Evolutionary conservation across 305 asterid genomes (phyloP).

Genomic region (Fraxinus albicans): DNA sequence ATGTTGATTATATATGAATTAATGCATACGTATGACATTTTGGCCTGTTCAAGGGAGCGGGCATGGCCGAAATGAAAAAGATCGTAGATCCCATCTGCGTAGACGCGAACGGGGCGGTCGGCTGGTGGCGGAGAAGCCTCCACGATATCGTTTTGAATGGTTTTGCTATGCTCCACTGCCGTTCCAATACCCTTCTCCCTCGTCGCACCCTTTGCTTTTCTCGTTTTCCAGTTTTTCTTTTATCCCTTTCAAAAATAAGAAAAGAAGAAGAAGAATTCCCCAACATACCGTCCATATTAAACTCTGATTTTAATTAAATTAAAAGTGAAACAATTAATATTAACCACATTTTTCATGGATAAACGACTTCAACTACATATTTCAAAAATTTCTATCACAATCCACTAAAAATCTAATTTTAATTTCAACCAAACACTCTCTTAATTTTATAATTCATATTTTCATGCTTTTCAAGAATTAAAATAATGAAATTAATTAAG

Average conservation of each 20-base stretch:
- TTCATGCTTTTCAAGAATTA: neutral
- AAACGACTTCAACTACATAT: too few species aligned
- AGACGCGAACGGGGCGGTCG: conserved; percentile 76
- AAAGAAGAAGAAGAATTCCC: too few species aligned
- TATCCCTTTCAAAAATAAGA: neutral
- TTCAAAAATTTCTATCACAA: too few species aligned
- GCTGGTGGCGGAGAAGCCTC: conserved; percentile 28
- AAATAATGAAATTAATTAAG: neutral
- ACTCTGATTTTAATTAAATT: too few species aligned
- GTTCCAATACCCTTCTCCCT: conserved; percentile 18
- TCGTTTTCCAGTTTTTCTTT: neutral
- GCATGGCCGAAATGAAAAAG: conserved; percentile 96
- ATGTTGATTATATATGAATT: neutral
- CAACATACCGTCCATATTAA: too few species aligned
- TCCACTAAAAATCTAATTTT: too few species aligned
- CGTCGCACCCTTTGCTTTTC: neutral
- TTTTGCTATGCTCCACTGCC: conserved; percentile 37
- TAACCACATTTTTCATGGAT: too few species aligned
- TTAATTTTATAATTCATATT: neutral
- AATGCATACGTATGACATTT: conserved; percentile 45
- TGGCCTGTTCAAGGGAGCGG: conserved; percentile 93
- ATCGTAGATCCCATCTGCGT: conserved; percentile 96
- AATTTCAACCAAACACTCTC: too few species aligned
- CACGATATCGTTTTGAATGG: conserved; percentile 28
- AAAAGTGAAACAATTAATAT: too few species aligned